phyloP scores from a whole-genome alignment of 768 basidiomycete genomes.

The Lactarius hengduanensis region DNA sequence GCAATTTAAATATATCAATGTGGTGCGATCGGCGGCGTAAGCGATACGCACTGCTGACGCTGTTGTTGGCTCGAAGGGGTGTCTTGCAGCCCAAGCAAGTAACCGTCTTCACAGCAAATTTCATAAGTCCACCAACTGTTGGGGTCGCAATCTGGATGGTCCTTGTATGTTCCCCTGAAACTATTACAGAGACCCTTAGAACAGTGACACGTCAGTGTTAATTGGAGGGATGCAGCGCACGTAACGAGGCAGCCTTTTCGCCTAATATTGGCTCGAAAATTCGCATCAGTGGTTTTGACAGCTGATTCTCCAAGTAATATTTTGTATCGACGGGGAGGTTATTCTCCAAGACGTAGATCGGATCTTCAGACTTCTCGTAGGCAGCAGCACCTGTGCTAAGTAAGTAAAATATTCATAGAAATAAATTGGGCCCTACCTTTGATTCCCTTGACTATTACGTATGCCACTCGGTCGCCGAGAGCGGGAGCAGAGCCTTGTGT shows the following conservation, averaged over 20 bases:
- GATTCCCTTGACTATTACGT: conserved; percentile 95
- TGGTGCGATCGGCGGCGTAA: not conserved
- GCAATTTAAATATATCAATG: conserved; percentile 2
- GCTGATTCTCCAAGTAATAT: conserved; percentile 97
- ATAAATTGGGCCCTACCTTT: conserved; percentile 54
- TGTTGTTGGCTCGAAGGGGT: conserved; percentile 73
- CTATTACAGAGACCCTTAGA: conserved; percentile 42
- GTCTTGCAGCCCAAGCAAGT: conserved; percentile 98
- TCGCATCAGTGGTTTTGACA: conserved; percentile 93
- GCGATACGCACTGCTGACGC: conserved; percentile 55
- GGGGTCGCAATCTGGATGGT: conserved; percentile 97
- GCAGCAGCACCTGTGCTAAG: conserved; percentile 79
- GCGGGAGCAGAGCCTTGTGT: conserved; percentile 85
- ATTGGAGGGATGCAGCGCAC: conserved; percentile 45
- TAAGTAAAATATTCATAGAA: not conserved
- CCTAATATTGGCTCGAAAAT: conserved; percentile 98
- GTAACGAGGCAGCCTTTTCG: conserved; percentile 79
- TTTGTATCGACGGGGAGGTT: conserved; percentile 97
- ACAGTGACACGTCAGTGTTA: not conserved
- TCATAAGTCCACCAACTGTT: conserved; percentile 95
- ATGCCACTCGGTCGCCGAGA: conserved; percentile 98
- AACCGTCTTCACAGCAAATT: conserved; percentile 93
- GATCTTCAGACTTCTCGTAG: conserved; percentile 98
- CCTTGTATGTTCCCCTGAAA: conserved; percentile 94
- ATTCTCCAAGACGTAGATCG: conserved; percentile 95